phyloP scores from a whole-genome alignment of 768 basidiomycete genomes.

The Dendrothele bispora region DNA sequence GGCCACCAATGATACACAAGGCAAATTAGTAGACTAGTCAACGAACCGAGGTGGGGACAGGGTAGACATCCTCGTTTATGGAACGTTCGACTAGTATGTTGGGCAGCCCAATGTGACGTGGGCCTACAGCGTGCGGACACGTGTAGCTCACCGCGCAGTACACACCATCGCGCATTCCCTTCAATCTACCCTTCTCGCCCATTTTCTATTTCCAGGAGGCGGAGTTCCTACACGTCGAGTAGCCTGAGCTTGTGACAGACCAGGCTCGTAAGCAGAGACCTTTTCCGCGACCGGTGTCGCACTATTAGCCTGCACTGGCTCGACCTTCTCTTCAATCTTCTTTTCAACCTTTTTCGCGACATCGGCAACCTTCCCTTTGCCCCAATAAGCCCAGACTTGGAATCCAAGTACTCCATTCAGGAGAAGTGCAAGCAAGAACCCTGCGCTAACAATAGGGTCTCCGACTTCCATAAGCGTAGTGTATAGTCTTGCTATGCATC shows the following conservation, averaged over 20 bases:
- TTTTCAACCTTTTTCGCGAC: slow-evolving; percentile 24
- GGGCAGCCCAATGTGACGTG: too few species aligned
- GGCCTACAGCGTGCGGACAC: too few species aligned
- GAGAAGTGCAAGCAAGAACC: slow-evolving; percentile 61
- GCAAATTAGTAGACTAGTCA: too few species aligned
- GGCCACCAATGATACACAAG: too few species aligned
- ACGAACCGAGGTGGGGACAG: too few species aligned
- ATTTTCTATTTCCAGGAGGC: slow-evolving; percentile 44
- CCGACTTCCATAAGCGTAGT: slow-evolving; percentile 90
- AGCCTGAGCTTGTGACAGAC: slow-evolving; percentile 11
- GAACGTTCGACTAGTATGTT: too few species aligned
- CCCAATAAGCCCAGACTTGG: slow-evolving; percentile 68
- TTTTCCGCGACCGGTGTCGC: too few species aligned
- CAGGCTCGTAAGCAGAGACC: too few species aligned
- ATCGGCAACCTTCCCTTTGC: too few species aligned
- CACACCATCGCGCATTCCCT: too few species aligned
- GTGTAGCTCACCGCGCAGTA: too few species aligned
- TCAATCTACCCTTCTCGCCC: slow-evolving; percentile 58
- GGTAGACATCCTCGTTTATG: too few species aligned
- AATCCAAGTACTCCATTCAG: slow-evolving; percentile 63
- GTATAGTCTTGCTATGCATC: slow-evolving; percentile 90
- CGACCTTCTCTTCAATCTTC: slow-evolving; percentile 7
- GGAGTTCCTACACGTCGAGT: slow-evolving; percentile 29
- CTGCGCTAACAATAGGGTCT: slow-evolving; percentile 77
- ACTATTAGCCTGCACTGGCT: background rate